Evolutionary conservation across 768 basidiomycete species (phyloP), one percentile per base, ranked within the genome.

Genomic region (Tricholoma terreum): DNA sequence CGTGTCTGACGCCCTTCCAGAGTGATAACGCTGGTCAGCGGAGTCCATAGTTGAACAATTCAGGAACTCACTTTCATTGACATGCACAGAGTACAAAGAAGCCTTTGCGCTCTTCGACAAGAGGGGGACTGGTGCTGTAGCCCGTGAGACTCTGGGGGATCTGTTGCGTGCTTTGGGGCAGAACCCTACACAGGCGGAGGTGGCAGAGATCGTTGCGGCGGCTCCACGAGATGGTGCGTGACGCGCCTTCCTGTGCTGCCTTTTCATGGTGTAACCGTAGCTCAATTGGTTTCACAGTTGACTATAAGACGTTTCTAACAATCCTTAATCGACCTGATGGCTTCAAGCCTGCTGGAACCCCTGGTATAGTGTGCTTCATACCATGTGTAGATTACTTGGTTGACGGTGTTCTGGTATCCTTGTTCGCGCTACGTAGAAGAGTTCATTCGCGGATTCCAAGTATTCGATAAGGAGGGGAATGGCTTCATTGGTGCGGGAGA

Each of bases 101-200:
- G 95, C 95, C 1, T 98, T 98, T 67, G 94, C 97, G 45, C 85
- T 99, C 31, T 98, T 98, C 72, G 97, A 99, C 77, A 98, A 98
- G 78, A 87, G 87, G 63, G 97, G 97, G 35, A 92, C 89, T 2
- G 94, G 94, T 14, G 82, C 89, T 12, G 92, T 99, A 30, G 90
- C 94, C 0, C 78, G 90, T 3, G 90, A 94, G 59, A 88, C 87
- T 0, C 77, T 99, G 1, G 97, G 97, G 8, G 96, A 98, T 71
- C 83, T 99, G 9, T 76, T 99, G 14, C 84, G 97, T 43, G 94
- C 94, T 0, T 78, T 99, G 3, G 97, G 97, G 2, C 97, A 98
- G 77, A 99, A 99, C 71, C 97, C 97, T n/a, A 98, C 96, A 0
- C 97, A 98, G 71, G 87, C 90, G n/a, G 95, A 99, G 73, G 94